These are phyloP conservation scores for Aspergillus neoniger DNA, from an alignment of 2,329 filamentous ascomycete genomes.

Conservation along the genomic window DNA sequence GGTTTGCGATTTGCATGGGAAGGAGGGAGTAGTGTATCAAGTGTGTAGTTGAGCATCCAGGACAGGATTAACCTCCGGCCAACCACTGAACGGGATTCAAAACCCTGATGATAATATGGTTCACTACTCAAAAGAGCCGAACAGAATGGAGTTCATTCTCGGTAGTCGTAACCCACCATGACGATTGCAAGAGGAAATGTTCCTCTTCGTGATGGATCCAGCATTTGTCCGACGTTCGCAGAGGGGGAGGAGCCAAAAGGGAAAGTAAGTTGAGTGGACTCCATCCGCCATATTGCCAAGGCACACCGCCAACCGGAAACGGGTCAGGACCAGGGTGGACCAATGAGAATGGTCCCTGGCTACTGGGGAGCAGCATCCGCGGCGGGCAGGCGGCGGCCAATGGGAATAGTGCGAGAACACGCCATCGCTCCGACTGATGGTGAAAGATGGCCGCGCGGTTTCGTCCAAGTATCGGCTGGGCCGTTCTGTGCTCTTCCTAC, in stretches of 20 bases:
- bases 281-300: conserved; percentile 15
- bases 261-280: background rate
- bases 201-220: background rate
- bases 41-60: background rate
- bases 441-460: conserved; percentile 24
- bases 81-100: background rate
- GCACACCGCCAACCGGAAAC: conserved; percentile 10
- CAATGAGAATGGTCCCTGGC: conserved; percentile 10
- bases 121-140: background rate
- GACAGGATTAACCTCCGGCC: conserved; percentile 1
- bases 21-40: background rate
- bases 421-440: conserved; percentile 36
- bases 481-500: background rate
- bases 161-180: background rate
- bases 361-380: background rate
- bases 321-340: background rate
- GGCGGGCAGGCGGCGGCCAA: conserved; percentile 24
- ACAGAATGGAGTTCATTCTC: background rate
- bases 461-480: background rate
- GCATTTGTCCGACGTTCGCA: background rate
- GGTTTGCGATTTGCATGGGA: conserved; percentile 7
- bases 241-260: background rate
- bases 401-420: conserved; percentile 29
- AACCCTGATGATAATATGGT: background rate
- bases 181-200: background rate